Conservation (phyloP, 306 rosid species). For the Prunus fruticosa region DNA sequence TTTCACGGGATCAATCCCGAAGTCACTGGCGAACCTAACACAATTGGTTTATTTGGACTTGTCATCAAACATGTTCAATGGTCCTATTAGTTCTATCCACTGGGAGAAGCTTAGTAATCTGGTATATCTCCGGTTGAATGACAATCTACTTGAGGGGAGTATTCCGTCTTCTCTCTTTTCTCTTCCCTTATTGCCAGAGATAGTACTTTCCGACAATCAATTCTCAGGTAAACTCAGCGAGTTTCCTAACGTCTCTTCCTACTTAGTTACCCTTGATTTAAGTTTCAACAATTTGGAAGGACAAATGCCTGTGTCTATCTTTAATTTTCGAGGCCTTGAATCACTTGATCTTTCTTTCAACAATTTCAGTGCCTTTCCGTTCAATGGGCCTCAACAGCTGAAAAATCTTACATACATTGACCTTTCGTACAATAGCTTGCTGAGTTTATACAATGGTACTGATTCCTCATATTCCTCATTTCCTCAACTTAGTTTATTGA, state of each 20-base stretch:
- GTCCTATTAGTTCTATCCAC: slow-evolving; percentile 14
- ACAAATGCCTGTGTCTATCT: slow-evolving; percentile 24
- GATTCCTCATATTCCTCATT: no score
- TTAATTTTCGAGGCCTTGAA: background rate
- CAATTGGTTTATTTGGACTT: slow-evolving; percentile 11
- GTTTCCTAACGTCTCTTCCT: slow-evolving; percentile 1
- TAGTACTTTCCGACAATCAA: slow-evolving; percentile 2
- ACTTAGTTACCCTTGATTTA: slow-evolving; percentile 27
- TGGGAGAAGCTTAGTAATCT: slow-evolving; percentile 17
- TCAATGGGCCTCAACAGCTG: background rate
- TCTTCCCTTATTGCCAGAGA: slow-evolving; percentile 2
- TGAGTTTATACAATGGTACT: no score
- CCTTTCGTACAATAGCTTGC: slow-evolving; percentile 17
- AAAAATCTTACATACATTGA: slow-evolving; percentile 1
- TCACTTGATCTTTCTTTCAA: slow-evolving; percentile 21
- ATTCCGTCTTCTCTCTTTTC: slow-evolving; percentile 19
- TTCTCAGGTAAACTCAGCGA: slow-evolving; percentile 9
- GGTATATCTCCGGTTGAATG: background rate
- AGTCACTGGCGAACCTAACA: background rate
- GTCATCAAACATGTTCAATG: slow-evolving; percentile 11
- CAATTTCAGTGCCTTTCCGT: slow-evolving; percentile 7
- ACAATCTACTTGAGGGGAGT: slow-evolving; percentile 21
- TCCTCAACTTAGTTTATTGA: no score
- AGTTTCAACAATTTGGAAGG: slow-evolving; percentile 46
- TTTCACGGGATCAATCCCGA: slow-evolving; percentile 22